Evolutionary conservation across 768 basidiomycete genomes (phyloP).

Genomic region (Xerocomellus dryophilus): DNA sequence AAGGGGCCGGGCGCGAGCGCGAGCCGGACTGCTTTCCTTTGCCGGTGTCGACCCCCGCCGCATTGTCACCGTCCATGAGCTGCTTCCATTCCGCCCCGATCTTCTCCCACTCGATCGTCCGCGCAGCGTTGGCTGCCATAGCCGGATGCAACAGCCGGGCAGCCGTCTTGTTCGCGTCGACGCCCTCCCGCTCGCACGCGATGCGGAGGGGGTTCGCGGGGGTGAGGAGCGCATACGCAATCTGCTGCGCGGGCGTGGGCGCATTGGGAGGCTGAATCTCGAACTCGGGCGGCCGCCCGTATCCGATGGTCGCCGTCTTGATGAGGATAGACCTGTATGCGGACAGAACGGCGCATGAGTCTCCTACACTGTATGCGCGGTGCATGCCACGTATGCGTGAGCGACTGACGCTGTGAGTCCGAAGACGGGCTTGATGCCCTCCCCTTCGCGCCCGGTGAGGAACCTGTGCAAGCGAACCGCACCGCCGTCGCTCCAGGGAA

Average conservation of each 20-base stretch:
- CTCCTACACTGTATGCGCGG: too few relatives aligned
- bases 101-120: conserved; percentile 19
- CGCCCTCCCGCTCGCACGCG: conserved; percentile 27
- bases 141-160: conserved; percentile 15
- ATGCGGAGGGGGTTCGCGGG: conserved; percentile 22
- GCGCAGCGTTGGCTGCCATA: conserved; percentile 3
- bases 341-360: not conserved
- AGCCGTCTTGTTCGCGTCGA: conserved; percentile 20
- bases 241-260: conserved; percentile 38
- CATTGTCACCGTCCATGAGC: conserved; percentile 2
- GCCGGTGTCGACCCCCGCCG: not conserved
- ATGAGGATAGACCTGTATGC: conserved; percentile 49
- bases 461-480: conserved; percentile 65
- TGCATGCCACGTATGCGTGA: not conserved
- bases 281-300: conserved; percentile 45
- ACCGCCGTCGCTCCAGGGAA: conserved; percentile 41
- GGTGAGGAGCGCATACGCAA: conserved; percentile 41
- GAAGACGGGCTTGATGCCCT: conserved; percentile 85
- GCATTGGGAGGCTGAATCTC: conserved; percentile 43
- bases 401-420: conserved; percentile 78
- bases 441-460: conserved; percentile 80
- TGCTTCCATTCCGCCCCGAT: conserved; percentile 24
- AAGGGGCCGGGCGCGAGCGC: not conserved
- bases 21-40: not conserved
- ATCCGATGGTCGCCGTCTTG: conserved; percentile 47